A percentile compares a stretch with the other conserved stretches of the same genome.
phyloP scores from a whole-genome alignment of 371 early-diverging fungal genomes.

The Dichotomocladium elegans region DNA sequence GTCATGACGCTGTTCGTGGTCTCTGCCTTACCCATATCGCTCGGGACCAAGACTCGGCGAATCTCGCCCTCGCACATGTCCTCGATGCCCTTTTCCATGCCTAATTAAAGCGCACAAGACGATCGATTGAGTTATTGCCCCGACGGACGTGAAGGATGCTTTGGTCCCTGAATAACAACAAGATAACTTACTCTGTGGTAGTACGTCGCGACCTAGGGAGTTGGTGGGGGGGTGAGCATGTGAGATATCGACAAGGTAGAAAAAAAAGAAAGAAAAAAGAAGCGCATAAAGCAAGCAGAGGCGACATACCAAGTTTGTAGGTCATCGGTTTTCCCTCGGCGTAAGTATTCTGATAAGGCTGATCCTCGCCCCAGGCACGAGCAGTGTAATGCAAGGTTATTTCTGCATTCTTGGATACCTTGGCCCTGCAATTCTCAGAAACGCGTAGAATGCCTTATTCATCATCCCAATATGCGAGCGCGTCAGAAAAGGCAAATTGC shows the following conservation, averaged over 20 bases:
- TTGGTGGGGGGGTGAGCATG: no score
- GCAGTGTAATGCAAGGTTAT: constrained; percentile 30
- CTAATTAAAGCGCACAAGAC: constrained; percentile 12
- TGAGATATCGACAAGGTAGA: no score
- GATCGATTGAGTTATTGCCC: no score
- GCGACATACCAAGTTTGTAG: constrained; percentile 23
- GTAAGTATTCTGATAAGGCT: constrained; percentile 31
- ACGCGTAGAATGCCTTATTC: constrained; percentile 16
- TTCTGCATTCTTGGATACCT: constrained; percentile 17
- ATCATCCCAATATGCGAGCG: no score
- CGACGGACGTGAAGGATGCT: no score
- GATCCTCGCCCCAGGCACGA: constrained; percentile 24
- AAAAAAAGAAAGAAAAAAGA: no score
- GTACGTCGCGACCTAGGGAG: no score
- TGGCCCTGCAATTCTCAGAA: constrained; percentile 19
- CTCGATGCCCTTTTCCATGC: constrained; percentile 66
- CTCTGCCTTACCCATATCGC: constrained; percentile 44
- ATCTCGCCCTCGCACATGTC: constrained; percentile 73
- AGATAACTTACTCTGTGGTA: no score
- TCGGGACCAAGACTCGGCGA: constrained; percentile 60
- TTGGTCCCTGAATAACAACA: no score
- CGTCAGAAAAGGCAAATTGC: no score
- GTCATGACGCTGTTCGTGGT: no score
- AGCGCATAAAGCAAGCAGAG: no score
- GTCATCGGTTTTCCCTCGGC: constrained; percentile 4